Conservation (phyloP, 768 basidiomycete species). For the Serendipita sp. region DNA sequence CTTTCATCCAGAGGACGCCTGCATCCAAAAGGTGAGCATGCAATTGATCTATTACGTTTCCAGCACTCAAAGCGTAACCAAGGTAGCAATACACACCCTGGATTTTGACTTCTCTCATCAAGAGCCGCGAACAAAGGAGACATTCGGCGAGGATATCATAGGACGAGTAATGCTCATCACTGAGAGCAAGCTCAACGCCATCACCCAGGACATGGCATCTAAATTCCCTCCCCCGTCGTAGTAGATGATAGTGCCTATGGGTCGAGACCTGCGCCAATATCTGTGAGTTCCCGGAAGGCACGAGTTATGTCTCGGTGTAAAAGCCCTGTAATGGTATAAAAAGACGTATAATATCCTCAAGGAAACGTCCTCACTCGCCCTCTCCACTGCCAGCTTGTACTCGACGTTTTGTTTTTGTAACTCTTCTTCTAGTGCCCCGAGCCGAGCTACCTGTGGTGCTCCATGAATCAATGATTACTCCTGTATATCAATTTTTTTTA, state of each 20-base stretch:
- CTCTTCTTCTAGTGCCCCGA: constrained; percentile 51
- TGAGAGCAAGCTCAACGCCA: constrained; percentile 24
- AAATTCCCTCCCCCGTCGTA: constrained; percentile 1
- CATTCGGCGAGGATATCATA: constrained; percentile 56
- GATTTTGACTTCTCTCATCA: constrained; percentile 40
- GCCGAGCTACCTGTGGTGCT: constrained; percentile 39
- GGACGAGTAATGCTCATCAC: constrained; percentile 48
- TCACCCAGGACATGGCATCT: constrained; percentile 21
- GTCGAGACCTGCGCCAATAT: neutral
- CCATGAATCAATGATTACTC: constrained; percentile 1
- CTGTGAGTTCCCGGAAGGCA: neutral
- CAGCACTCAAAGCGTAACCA: neutral
- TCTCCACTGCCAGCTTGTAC: constrained; percentile 52
- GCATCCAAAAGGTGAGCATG: constrained; percentile 42
- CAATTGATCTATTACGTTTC: neutral
- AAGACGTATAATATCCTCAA: neutral
- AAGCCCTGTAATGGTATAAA: neutral
- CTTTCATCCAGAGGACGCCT: constrained; percentile 80
- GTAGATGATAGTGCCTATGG: neutral
- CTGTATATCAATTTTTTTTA: constrained; percentile 19
- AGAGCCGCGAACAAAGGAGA: constrained; percentile 41
- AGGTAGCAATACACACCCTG: constrained; percentile 37
- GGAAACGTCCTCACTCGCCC: constrained; percentile 45
- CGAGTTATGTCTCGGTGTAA: constrained; percentile 1
- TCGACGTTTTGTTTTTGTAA: constrained; percentile 61